Percentiles rank a stretch among this genome's conserved stretches.
Evolutionary conservation across 2,329 filamentous ascomycete species (phyloP).

Genomic region (Monilinia vaccinii-corymbosi): DNA sequence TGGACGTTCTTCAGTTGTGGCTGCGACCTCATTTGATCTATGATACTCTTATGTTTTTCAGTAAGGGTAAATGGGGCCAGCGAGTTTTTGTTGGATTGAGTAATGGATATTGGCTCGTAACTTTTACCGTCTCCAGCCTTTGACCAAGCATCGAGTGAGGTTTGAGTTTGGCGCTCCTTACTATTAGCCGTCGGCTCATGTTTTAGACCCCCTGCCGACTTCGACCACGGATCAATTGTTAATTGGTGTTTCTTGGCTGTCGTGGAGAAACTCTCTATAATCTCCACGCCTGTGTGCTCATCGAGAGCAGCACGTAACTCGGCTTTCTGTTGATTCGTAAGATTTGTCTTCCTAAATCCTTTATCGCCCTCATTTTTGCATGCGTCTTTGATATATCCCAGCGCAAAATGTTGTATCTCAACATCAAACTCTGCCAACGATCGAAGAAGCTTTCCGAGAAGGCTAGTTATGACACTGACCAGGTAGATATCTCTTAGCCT

Average conservation of each 20-base stretch:
- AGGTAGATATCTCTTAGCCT: conserved; percentile 82
- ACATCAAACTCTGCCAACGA: conserved; percentile 72
- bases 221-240: conserved; percentile 54
- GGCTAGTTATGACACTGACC: conserved; percentile 68
- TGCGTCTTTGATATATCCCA: conserved; percentile 55
- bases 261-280: conserved; percentile 40
- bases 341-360: conserved; percentile 63
- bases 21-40: conserved; percentile 19
- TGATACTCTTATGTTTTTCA: conserved; percentile 19
- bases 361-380: conserved; percentile 46
- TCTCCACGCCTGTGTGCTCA: conserved; percentile 45
- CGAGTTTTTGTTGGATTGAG: background rate
- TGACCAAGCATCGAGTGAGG: conserved; percentile 8
- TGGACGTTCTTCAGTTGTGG: conserved; percentile 11
- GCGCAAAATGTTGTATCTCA: conserved; percentile 52
- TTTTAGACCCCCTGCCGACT: conserved; percentile 33
- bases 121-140: conserved; percentile 20
- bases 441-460: conserved; percentile 75
- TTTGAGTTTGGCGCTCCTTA: conserved; percentile 7
- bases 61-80: background rate
- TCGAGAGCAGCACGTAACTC: conserved; percentile 61
- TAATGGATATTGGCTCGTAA: conserved; percentile 21
- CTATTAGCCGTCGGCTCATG: conserved; percentile 2
- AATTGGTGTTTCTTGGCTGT: conserved; percentile 43
- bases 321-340: conserved; percentile 74